Conservation (phyloP, 1,139 yeast species). For the Candida sp. region DNA sequence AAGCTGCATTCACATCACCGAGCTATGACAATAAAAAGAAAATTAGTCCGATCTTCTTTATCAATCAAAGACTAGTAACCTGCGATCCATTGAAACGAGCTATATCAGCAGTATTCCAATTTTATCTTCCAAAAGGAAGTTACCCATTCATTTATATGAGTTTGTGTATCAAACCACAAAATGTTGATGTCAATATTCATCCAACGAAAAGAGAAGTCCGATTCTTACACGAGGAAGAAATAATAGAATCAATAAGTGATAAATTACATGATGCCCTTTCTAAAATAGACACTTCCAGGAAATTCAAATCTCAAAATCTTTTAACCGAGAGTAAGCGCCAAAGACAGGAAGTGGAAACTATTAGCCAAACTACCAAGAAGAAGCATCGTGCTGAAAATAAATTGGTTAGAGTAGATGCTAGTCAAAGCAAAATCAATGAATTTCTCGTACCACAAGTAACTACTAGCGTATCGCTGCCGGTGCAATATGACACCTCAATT, state of each 20-base stretch:
- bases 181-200: constrained; percentile 90
- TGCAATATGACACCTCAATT: neutral
- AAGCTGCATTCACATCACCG: constrained; percentile 69
- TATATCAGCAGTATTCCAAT: constrained; percentile 56
- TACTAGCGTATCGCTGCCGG: neutral
- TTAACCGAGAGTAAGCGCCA: constrained; percentile 16
- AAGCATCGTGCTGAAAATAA: constrained; percentile 56
- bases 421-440: constrained; percentile 16
- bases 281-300: constrained; percentile 65
- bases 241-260: constrained; percentile 57
- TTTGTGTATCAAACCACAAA: constrained; percentile 59
- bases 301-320: constrained; percentile 64
- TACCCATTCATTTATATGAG: constrained; percentile 78
- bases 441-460: constrained; percentile 5
- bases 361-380: constrained; percentile 14
- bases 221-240: constrained; percentile 83
- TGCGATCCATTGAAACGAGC: constrained; percentile 82
- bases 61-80: constrained; percentile 77
- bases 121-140: constrained; percentile 75
- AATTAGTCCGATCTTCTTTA: constrained; percentile 71
- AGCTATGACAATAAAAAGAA: constrained; percentile 70
- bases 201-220: constrained; percentile 95
- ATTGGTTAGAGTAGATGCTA: constrained; percentile 71
- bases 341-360: constrained; percentile 14
- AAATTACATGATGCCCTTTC: constrained; percentile 50